Conservation (phyloP, 257 asterid species). For the Handroanthus guayacan region DNA sequence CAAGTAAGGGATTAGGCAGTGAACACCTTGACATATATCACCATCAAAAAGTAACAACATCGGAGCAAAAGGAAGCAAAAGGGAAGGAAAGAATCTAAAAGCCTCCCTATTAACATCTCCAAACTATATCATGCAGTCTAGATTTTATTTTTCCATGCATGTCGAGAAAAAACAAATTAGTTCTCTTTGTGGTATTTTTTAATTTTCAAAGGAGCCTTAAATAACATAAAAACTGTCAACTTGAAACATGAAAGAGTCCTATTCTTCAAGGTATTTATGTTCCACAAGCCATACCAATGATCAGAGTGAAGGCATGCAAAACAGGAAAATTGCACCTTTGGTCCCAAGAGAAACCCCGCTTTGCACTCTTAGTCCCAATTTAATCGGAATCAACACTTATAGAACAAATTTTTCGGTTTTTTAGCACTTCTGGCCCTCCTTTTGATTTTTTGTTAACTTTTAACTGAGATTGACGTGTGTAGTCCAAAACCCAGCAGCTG, state of each 20-base stretch:
- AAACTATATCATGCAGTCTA: neutral
- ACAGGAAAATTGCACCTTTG: neutral
- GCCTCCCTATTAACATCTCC: neutral
- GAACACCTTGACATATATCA: neutral
- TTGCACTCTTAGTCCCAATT: no score
- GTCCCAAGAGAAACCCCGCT: no score
- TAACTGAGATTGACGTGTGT: no score
- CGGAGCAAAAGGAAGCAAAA: neutral
- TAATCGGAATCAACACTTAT: no score
- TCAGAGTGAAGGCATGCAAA: neutral
- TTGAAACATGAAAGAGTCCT: neutral
- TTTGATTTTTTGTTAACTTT: no score
- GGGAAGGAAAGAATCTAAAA: neutral
- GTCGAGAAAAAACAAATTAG: neutral
- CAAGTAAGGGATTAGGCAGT: neutral
- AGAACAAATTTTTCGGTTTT: no score
- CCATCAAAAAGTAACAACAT: neutral
- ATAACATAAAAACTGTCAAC: neutral
- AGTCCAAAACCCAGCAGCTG: no score
- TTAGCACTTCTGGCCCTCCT: no score
- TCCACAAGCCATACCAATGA: neutral
- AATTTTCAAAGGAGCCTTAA: neutral
- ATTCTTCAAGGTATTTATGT: neutral
- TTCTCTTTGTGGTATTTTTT: neutral
- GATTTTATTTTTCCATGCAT: neutral